Evolutionary conservation across 441 rosid genomes (phyloP), one percentile per base, ranked within the genome.

Genomic region (Metrosideros polymorpha): DNA sequence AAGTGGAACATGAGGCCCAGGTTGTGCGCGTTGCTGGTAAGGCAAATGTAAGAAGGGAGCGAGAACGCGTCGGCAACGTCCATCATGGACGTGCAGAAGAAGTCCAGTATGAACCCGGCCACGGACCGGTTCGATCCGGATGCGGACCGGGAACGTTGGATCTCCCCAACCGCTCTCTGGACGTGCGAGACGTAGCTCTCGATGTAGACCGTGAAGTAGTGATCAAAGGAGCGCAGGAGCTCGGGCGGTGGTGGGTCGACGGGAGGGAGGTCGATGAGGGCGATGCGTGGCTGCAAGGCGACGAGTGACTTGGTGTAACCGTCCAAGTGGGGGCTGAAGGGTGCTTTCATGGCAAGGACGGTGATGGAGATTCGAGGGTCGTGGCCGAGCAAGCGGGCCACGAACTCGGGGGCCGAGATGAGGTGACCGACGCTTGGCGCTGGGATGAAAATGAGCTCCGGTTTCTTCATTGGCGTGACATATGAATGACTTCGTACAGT

Each of bases 381-480:
- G 1, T 57, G 90, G 6, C 85, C 54, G 43, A 93, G 87, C 53
- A 95, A 85, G 76, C 84, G 87, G 82, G 89, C 90, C 2, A 93
- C 91, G 22, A 95, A 89, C 61, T 93, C 93, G 3, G 93, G 49
- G 79, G 91, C 84, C 6, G 93, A 90, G 42, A 89, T 89, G 42
- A 92, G 57, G 92, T 93, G 95, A 84, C 95, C 92, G 6, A 89
- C 82, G 4, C 86, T 87, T 6, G 94, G 93, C 8, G 84, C 42
- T 45, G 95, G 94, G n/a, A 93, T 49, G 86, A 93, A 91, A 57
- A 94, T 89, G 39, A 94, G 90, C 89, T 94, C 92, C 52, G 87
- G 86, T 86, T 89, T 87, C 86, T 85, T 85, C 90, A 82, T 92
- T 84, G 53, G 86, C 18, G n/a, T n/a, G n/a, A n/a, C n/a, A n/a